Base-by-base conservation (phyloP, 495 filamentous ascomycete species). In the Penicillium canariense region DNA sequence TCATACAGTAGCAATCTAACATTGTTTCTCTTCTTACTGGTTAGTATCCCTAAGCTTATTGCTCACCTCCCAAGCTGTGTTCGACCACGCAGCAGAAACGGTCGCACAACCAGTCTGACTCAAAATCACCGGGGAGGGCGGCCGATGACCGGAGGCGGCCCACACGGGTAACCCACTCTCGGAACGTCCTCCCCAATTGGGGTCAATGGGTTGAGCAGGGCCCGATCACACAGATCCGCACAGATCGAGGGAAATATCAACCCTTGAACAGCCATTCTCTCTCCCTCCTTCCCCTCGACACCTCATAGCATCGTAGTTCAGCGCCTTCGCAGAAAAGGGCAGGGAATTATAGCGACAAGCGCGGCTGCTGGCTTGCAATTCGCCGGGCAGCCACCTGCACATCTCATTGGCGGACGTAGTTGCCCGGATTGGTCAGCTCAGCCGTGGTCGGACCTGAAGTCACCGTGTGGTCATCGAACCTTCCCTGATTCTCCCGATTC, bases 331-430 rank as follows among this genome's bases (percentile, higher is more conserved):
- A n/a, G n/a, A n/a, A n/a, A n/a, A n/a, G n/a, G n/a, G n/a, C n/a
- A n/a, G n/a, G n/a, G 14, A 44, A 36, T 52, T 46, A 9, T 38
- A 56, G 58, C 58, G 58, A 56, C 38, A 60, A 56, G 42, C 53
- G 53, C 58, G 58, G 53, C 53, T 56, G 30, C 31, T 12, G 53
- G 18, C 17, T 39, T n/a, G n/a, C 39, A 39, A 20, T n/a, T 20
- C 23, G 6, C 26, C 14, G n/a, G n/a, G n/a, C n/a, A n/a, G n/a
- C 31, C 32, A n/a, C 20, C 17, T 54, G 22, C 32, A 18, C 30
- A 5, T 47, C 20, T 54, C 5, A 38, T 47, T 51, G 49, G 49
- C 23, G 36, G 49, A 43, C 2, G 15, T 15, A n/a, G 25, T 3
- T 7, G 27, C 12, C 34, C n/a, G 31, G 35, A 40, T 56, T 57